Evolutionary conservation across 2,329 filamentous ascomycete genomes (phyloP).

Genomic region (Colletotrichum camelliae): DNA sequence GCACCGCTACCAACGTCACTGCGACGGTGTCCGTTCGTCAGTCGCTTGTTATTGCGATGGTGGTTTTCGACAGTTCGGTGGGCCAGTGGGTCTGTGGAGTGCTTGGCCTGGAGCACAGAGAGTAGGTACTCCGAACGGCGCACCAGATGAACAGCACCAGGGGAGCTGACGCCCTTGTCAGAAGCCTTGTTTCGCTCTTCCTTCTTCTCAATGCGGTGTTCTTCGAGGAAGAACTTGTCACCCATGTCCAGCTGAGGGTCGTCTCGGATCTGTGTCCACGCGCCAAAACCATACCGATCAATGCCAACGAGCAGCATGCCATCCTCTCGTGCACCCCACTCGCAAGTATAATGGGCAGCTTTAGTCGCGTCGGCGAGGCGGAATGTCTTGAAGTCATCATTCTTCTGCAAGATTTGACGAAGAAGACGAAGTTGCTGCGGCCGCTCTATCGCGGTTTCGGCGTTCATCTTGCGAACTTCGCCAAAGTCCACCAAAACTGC

Average conservation of each 20-base stretch:
- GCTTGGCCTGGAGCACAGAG: conserved; percentile 88
- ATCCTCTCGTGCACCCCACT: conserved; percentile 93
- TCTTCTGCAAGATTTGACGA: conserved; percentile 71
- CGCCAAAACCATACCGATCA: conserved; percentile 90
- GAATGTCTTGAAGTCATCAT: conserved; percentile 78
- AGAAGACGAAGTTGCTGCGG: conserved; percentile 88
- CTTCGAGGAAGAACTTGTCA: conserved; percentile 95
- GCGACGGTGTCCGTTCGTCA: conserved; percentile 65
- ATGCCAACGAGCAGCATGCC: conserved; percentile 97
- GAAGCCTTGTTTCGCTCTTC: conserved; percentile 84
- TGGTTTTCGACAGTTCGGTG: conserved; percentile 89
- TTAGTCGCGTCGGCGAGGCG: conserved; percentile 92
- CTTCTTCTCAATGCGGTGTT: conserved; percentile 98
- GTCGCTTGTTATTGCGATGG: conserved; percentile 91
- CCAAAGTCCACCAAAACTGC: conserved; percentile 94
- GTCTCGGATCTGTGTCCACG: conserved; percentile 93
- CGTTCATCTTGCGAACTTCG: conserved; percentile 93
- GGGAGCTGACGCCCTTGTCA: conserved; percentile 85
- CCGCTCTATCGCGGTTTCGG: conserved; percentile 91
- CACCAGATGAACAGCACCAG: conserved; percentile 96
- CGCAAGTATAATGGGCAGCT: conserved; percentile 85
- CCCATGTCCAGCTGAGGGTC: conserved; percentile 83
- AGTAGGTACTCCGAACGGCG: conserved; percentile 93
- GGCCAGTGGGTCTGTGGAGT: conserved; percentile 76
- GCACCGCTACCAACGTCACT: conserved; percentile 65